phyloP scores from a whole-genome alignment of 176 grass and related monocot genomes.

The Thinopyrum elongatum region DNA sequence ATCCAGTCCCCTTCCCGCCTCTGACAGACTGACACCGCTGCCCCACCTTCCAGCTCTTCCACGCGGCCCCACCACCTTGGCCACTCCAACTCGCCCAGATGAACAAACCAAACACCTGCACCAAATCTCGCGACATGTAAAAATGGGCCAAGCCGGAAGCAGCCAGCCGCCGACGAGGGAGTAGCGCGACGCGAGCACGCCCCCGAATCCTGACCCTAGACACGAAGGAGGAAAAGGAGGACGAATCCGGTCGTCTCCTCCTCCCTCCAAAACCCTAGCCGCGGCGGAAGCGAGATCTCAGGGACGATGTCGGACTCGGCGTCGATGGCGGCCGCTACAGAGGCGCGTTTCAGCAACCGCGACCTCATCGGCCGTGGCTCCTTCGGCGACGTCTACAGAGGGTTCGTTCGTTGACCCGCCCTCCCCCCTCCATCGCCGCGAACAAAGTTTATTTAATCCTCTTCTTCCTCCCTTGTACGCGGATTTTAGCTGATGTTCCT shows the following conservation, averaged over 20 bases:
- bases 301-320: slow-evolving; percentile 59
- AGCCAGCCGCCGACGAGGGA: slow-evolving; percentile 10
- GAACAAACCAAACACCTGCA: slow-evolving; percentile 24
- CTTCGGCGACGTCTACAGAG: slow-evolving; percentile 95
- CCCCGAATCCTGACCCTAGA: slow-evolving; percentile 40
- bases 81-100: slow-evolving; percentile 21
- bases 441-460: not conserved
- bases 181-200: slow-evolving; percentile 17
- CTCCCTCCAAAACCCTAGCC: slow-evolving; percentile 6
- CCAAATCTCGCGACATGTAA: slow-evolving; percentile 49
- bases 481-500: slow-evolving; percentile 17
- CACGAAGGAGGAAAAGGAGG: not conserved
- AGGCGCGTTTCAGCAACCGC: slow-evolving; percentile 72
- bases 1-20: not conserved
- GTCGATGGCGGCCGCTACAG: slow-evolving; percentile 70
- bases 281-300: slow-evolving; percentile 25
- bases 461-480: not conserved
- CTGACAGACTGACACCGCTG: not conserved
- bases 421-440: not conserved
- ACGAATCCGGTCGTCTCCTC: slow-evolving; percentile 18
- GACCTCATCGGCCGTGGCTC: slow-evolving; percentile 86
- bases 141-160: slow-evolving; percentile 33
- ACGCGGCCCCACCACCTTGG: slow-evolving; percentile 14
- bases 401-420: slow-evolving; percentile 34
- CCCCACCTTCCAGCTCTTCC: not conserved